These are phyloP conservation scores for Hypoxylon sp. DNA, from an alignment of 2,329 filamentous ascomycete genomes.

Conservation along the genomic window DNA sequence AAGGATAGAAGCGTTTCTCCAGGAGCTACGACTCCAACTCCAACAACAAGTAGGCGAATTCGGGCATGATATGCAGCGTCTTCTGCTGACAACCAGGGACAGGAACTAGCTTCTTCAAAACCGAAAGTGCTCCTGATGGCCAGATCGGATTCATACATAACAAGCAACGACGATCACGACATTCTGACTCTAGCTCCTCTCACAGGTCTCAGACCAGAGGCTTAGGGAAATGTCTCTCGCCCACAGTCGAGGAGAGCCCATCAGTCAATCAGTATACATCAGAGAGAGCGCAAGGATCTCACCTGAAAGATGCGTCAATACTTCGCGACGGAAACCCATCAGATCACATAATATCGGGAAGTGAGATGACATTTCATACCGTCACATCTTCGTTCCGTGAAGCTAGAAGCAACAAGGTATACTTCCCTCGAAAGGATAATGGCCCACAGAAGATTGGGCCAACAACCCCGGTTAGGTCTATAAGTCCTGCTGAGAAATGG, in stretches of 20 bases:
- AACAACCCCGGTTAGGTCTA: conserved; percentile 11
- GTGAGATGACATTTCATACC: conserved; percentile 32
- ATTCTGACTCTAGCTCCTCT: conserved; percentile 39
- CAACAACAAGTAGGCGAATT: conserved; percentile 47
- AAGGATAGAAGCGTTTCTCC: conserved; percentile 55
- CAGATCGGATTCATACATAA: conserved; percentile 33
- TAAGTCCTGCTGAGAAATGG: conserved; percentile 42
- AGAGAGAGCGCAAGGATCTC: conserved; percentile 2
- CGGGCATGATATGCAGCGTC: not conserved
- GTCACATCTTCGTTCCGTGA: conserved; percentile 18
- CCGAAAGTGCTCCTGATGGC: conserved; percentile 6
- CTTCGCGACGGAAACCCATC: conserved; percentile 11
- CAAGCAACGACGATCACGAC: conserved; percentile 39
- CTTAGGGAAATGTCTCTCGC: conserved; percentile 49
- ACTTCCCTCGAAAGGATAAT: conserved; percentile 3
- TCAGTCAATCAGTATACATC: conserved; percentile 11
- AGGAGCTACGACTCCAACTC: conserved; percentile 57
- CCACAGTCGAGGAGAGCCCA: conserved; percentile 53
- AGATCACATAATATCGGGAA: conserved; percentile 18
- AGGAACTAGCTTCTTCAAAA: conserved; percentile 38
- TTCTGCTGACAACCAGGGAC: conserved; percentile 6
- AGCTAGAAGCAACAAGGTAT: conserved; percentile 5
- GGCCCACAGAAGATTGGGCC: conserved; percentile 1
- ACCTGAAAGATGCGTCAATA: conserved; percentile 6
- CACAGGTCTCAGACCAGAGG: conserved; percentile 28